These are phyloP conservation scores for Candida silvicultrix DNA, from an alignment of 805 yeast species.

Conservation along the genomic window DNA sequence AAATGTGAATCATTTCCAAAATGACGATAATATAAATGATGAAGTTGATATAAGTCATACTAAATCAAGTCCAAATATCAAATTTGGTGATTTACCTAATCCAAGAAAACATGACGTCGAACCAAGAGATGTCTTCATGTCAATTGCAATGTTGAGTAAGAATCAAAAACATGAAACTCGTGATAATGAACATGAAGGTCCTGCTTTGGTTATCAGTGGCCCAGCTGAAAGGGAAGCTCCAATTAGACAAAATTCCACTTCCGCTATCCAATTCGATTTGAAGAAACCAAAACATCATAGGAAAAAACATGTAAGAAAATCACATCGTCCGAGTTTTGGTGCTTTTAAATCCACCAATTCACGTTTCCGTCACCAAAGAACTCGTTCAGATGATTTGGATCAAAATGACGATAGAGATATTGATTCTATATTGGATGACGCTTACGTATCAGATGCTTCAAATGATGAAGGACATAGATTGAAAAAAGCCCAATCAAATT, in stretches of 20 bases:
- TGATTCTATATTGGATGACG: not conserved
- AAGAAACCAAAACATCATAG: constrained; percentile 6
- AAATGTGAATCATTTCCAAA: not conserved
- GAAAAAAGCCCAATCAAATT: constrained; percentile 26
- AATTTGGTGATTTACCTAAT: constrained; percentile 21
- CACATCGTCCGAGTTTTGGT: constrained; percentile 13
- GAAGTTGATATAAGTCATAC: constrained; percentile 4
- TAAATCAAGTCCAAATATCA: constrained; percentile 7
- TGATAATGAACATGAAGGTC: constrained; percentile 58
- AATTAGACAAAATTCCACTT: constrained; percentile 13
- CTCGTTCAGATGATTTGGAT: not conserved
- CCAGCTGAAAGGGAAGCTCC: constrained; percentile 64
- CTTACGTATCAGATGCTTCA: constrained; percentile 5
- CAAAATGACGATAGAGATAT: constrained; percentile 3
- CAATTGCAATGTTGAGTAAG: constrained; percentile 73
- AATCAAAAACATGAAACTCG: constrained; percentile 30
- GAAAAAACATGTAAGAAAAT: constrained; percentile 13
- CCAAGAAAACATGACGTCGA: constrained; percentile 42
- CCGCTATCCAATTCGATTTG: constrained; percentile 24
- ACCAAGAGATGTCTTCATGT: constrained; percentile 79
- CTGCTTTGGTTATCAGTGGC: constrained; percentile 69
- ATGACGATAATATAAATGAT: constrained; percentile 8
- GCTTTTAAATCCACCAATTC: not conserved
- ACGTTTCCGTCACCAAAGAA: not conserved
- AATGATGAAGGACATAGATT: constrained; percentile 22